These are phyloP conservation scores for Kuraishia capsulata DNA, from an alignment of 805 yeast genomes.

Conservation along the genomic window DNA sequence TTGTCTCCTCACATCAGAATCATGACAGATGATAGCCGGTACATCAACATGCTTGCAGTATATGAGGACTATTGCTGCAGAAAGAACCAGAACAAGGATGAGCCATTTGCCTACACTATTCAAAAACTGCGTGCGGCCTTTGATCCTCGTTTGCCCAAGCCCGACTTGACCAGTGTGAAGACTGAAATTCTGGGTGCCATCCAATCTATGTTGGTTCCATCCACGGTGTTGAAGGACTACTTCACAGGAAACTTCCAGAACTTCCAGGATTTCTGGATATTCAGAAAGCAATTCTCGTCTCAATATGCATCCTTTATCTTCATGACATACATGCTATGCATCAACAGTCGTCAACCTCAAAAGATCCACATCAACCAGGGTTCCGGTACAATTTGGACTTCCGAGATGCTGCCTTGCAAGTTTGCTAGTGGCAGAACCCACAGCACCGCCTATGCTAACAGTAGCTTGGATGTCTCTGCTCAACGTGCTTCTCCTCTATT, in stretches of 20 bases:
- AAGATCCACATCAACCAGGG: conserved; percentile 76
- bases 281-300: conserved; percentile 89
- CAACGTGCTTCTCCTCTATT: conserved; percentile 72
- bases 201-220: conserved; percentile 80
- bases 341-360: conserved; percentile 87
- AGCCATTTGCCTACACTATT: conserved; percentile 78
- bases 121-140: conserved; percentile 86
- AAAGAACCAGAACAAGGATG: conserved; percentile 71
- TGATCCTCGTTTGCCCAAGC: conserved; percentile 89
- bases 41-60: conserved; percentile 68
- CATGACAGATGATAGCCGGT: conserved; percentile 71
- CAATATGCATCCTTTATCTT: conserved; percentile 92
- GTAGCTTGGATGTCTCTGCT: conserved; percentile 35
- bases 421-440: conserved; percentile 43
- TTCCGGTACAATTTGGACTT: conserved; percentile 87
- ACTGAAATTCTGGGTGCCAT: conserved; percentile 89
- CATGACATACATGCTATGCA: conserved; percentile 90
- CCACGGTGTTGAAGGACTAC: conserved; percentile 71
- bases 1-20: conserved; percentile 90
- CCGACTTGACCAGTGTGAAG: conserved; percentile 80
- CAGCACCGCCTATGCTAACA: conserved; percentile 29
- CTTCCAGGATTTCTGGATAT: conserved; percentile 94
- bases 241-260: conserved; percentile 61
- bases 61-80: conserved; percentile 82
- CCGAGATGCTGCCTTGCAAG: conserved; percentile 92